Evolutionary conservation across 805 yeast species (phyloP).

Genomic region (Metschnikowia baotianmanensis): DNA sequence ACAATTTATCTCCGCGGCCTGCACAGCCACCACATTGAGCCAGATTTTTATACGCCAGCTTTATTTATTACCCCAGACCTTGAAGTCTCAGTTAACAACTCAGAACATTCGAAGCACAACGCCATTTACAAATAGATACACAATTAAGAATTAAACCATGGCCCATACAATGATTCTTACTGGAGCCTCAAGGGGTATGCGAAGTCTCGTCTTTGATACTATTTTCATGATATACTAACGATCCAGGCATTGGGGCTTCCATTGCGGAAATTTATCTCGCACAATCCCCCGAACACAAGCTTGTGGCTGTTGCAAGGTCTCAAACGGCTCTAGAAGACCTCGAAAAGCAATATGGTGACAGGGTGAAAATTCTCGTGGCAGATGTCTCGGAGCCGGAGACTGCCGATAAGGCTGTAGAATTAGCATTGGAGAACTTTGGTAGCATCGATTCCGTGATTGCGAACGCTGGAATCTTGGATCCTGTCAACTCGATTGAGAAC

Average conservation of each 20-base stretch:
- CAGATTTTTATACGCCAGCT: no score
- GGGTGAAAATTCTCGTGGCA: constrained; percentile 53
- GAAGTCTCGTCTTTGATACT: neutral
- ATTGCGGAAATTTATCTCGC: constrained; percentile 55
- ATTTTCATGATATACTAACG: constrained; percentile 33
- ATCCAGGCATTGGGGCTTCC: constrained; percentile 74
- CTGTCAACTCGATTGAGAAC: constrained; percentile 57
- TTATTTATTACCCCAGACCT: no score
- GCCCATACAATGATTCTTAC: constrained; percentile 23
- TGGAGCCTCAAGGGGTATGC: constrained; percentile 24
- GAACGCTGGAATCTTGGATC: constrained; percentile 82
- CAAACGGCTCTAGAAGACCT: constrained; percentile 44
- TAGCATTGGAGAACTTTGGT: constrained; percentile 52
- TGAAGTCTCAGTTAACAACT: no score
- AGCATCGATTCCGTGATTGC: constrained; percentile 62
- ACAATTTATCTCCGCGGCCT: neutral
- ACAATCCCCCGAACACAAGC: constrained; percentile 31
- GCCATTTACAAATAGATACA: neutral
- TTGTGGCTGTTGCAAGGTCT: constrained; percentile 75
- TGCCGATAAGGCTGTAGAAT: constrained; percentile 37
- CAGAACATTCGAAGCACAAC: neutral
- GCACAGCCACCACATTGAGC: constrained; percentile 1
- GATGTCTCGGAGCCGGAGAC: constrained; percentile 52
- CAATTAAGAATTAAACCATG: constrained; percentile 6
- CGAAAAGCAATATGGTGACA: constrained; percentile 45